Base-by-base conservation (phyloP, 345 rosid species). In the Boechera stricta region DNA sequence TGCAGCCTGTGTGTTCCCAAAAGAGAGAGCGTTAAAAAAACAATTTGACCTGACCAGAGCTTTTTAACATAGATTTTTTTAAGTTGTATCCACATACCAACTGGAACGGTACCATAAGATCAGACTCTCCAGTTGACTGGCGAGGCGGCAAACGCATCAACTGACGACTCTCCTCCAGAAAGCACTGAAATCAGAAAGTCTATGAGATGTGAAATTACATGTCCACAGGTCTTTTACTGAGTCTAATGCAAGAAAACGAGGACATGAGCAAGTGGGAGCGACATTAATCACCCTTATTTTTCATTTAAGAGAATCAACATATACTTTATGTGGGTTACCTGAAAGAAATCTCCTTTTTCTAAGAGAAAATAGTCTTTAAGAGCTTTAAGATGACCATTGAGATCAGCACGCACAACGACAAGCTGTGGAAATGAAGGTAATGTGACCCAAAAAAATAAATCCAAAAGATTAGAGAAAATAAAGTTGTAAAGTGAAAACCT, bases 291-390 rank as follows among this genome's bases (percentile, higher is more conserved):
- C 47, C 72, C 32, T 58, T 41, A 32, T 2, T 31, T 69, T 57
- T 21, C 58, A 57, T 21, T 16, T 52, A 41, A 38, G 55, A 60
- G 10, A 2, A 10, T 21, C 66, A 55, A 28, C 44, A 53, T 4
- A 53, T 44, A 48, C 12, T 39, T n/a, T 6, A 8, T 59, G 69
- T 57, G 69, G 41, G 48, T 47, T 84, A 94, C 98, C 97, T 90
- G 98, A 87, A 94, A 94, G 81, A 94, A 94, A 79, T 94, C 98
- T 78, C 98, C 98, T 72, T 94, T 94, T 31, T 96, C 98, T 76
- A 94, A 77, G 81, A 94, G 97, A 80, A 94, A 94, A 84, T 94
- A 94, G 68, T 89, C 98, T 86, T 94, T 92, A 44, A 94, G 85
- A 67, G 98, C 98, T 88, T 88, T 94, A 52, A 92, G 86, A 82